These are phyloP conservation scores for Pythium biforme DNA, from an alignment of 352 stramenopile genomes.

Conservation along the genomic window DNA sequence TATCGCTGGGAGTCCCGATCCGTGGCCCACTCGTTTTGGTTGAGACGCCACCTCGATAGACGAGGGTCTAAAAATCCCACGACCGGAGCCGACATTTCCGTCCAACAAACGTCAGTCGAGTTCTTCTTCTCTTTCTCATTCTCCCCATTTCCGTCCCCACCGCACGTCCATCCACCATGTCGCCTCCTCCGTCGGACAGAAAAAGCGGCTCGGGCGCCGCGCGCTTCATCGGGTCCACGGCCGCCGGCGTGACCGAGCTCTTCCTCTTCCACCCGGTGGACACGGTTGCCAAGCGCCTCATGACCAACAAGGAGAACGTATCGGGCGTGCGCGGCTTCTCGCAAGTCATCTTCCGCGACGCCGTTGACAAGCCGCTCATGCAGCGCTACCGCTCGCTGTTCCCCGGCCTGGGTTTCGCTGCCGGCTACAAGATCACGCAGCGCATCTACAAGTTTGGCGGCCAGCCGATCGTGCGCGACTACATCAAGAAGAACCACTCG, in stretches of 20 bases:
- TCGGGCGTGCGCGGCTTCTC: constrained; percentile 51
- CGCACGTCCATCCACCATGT: constrained; percentile 20
- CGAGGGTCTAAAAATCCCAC: neutral
- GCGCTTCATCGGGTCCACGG: constrained; percentile 90
- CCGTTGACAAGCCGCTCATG: constrained; percentile 72
- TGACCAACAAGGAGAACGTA: constrained; percentile 88
- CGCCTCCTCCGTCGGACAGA: constrained; percentile 43
- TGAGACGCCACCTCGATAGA: neutral
- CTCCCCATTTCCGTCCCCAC: neutral
- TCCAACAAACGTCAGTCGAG: constrained; percentile 5
- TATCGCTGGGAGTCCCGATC: neutral
- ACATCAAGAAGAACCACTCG: constrained; percentile 88
- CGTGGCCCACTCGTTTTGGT: constrained; percentile 16
- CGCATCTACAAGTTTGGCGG: constrained; percentile 97
- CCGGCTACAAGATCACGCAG: constrained; percentile 96
- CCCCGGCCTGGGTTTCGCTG: constrained; percentile 91
- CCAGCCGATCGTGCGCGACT: constrained; percentile 93
- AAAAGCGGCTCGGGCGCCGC: constrained; percentile 46
- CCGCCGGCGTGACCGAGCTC: constrained; percentile 92
- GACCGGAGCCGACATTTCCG: no score
- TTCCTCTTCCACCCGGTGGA: constrained; percentile 96
- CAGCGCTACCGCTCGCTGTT: constrained; percentile 88
- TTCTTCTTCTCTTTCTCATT: neutral
- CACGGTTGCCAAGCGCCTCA: constrained; percentile 94
- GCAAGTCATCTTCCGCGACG: constrained; percentile 89